Evolutionary conservation across 83 land plant species (phyloP), one percentile per base, ranked within the genome.

Genomic region (Isoetes engelmannii): DNA sequence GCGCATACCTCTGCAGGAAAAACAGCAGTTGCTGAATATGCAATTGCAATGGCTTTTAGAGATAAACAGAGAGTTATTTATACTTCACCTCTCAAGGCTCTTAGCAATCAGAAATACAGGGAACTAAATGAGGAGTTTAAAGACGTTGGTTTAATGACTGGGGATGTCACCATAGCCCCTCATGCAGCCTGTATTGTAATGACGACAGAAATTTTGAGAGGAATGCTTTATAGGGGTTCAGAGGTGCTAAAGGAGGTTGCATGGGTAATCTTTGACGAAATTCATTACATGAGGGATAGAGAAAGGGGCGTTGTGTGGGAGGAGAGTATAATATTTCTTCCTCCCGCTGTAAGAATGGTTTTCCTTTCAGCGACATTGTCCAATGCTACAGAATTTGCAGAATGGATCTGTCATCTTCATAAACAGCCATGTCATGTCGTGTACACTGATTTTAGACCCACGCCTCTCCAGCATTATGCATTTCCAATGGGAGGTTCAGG

Each of bases 291-390:
- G 95, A 83, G 86, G 68, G 95, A 89, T 72, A 57, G 95, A 6
- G 95, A 89, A 64, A 70, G 95, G 46, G 91, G 95, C 0, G 95
- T 90, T 51, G 95, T 90, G 45, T 90, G 95, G 95, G 95, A 90
- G 60, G 95, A 90, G 78, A 90, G 87, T 75, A 90, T 90, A 21
- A 85, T 90, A 13, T 87, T 90, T 60, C 61, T 90, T 60, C 92
- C 92, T 0, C 89, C 85, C 0, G 89, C 82, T 47, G 87, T 90
- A 4, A 90, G 87, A 70, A 90, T 90, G 95, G 92, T 90, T 1
- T 90, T 90, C 43, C 84, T 90, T 5, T 90, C 92, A 0, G 95
- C 95, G 1, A 90, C 95, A 44, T 83, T 90, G 95, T 90, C 95
- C 6, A 90, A 90, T 82, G 89, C 95, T 4, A 86, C 88, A 10